A percentile compares a stretch with the other conserved stretches of the same genome.
Evolutionary conservation across 179 eudicot species (phyloP).

Genomic region (Drosera spatulata): DNA sequence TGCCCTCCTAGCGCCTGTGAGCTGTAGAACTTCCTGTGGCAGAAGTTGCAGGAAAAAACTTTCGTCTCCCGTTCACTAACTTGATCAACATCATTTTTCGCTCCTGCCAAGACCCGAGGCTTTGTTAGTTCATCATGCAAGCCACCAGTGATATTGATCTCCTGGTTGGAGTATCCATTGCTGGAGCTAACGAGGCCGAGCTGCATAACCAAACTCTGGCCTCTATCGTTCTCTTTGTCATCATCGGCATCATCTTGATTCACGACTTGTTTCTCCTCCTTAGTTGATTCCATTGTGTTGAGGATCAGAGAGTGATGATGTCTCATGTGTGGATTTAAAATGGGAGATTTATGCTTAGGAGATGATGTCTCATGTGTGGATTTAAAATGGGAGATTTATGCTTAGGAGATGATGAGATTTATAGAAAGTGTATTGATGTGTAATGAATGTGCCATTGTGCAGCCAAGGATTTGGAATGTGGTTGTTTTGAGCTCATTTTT

Average conservation of each 20-base stretch:
- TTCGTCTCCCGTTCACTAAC: conserved; percentile 12
- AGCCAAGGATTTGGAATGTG: too few relatives aligned
- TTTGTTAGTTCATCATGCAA: not conserved
- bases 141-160: conserved; percentile 16
- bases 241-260: not conserved
- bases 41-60: conserved; percentile 52
- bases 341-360: too few relatives aligned
- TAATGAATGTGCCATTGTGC: too few relatives aligned
- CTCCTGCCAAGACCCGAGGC: not conserved
- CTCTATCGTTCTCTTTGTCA: not conserved
- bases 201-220: conserved; percentile 9
- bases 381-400: too few relatives aligned
- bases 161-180: conserved; percentile 10
- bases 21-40: conserved; percentile 46
- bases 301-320: too few relatives aligned
- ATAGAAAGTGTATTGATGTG: too few relatives aligned
- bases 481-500: too few relatives aligned
- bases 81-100: not conserved
- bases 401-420: too few relatives aligned
- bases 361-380: too few relatives aligned
- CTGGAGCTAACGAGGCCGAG: conserved; percentile 20
- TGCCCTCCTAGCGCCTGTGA: conserved; percentile 70
- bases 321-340: too few relatives aligned
- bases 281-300: not conserved
- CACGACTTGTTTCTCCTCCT: conserved; percentile 8